Base-by-base conservation (phyloP, 805 yeast species). In the Cyberlindnera maritima region DNA sequence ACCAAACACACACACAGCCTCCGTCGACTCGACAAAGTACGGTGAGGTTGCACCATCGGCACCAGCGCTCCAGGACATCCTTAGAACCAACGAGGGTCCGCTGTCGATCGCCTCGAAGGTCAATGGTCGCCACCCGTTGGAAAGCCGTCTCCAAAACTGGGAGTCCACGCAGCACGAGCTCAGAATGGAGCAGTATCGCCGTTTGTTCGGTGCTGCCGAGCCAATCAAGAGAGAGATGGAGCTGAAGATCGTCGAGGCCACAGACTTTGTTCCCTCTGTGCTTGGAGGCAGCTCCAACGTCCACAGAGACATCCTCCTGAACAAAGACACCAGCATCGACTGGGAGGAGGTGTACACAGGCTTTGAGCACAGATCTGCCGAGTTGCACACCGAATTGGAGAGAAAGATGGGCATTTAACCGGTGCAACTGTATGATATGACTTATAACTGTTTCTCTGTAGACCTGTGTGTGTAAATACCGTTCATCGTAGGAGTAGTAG, bases 141-240 rank as follows among this genome's bases (percentile, higher is more conserved):
- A 94, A 61, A 57, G 76, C 4, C 79, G 96, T 56, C 66, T 94
- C 33, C 66, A 70, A 46, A 76, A 81, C 59, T 94, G 97, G 97
- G 95, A 90, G 20, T 70, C 73, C 37, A 84, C 85, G 12, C 90
- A 89, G 60, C 76, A 77, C 29, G 80, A 80, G 26, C 71, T 83
- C 54, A 81, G 81, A 59, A 59, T 91, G 71, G 94, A 90, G 63
- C 80, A 80, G 49, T 83, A 87, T 66, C 79, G 96, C 63, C 79
- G 95, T 55, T 69, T 87, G 15, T 90, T 86, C 65, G 99, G 99
- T 14, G 81, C 92, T 40, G 97, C 94, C 11, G 98, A 88, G 60
- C 97, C 99, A 9, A 85, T 92, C 65, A 84, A 84, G 62, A 77
- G 97, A 61, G 81, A 83, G 28, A 90, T 94, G 97, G 99, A 94